Percentiles rank a stretch among this genome's conserved stretches.
Evolutionary conservation across 2,329 filamentous ascomycete genomes (phyloP).

Genomic region (Ambrosiella xylebori): DNA sequence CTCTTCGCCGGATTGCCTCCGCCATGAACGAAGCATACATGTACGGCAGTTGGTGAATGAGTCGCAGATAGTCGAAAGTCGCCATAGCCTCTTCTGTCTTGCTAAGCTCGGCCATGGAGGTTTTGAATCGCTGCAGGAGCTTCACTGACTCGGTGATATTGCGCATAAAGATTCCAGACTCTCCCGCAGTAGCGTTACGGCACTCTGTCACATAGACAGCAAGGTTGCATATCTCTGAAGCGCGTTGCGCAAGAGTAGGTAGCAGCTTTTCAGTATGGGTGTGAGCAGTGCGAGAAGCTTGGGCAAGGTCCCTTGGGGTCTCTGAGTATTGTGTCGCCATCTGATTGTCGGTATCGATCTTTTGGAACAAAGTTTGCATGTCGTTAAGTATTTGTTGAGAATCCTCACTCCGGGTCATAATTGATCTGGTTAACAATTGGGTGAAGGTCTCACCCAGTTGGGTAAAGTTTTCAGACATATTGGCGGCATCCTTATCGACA

Average conservation of each 20-base stretch:
- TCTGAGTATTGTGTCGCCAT: slow-evolving; percentile 53
- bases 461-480: slow-evolving; percentile 30
- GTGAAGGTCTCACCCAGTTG: slow-evolving; percentile 49
- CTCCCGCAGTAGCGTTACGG: slow-evolving; percentile 49
- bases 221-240: slow-evolving; percentile 44
- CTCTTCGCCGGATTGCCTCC: slow-evolving; percentile 68
- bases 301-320: slow-evolving; percentile 40
- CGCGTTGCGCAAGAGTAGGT: slow-evolving; percentile 38
- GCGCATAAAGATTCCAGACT: slow-evolving; percentile 60
- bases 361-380: slow-evolving; percentile 69
- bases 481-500: slow-evolving; percentile 41
- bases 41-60: slow-evolving; percentile 68
- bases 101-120: slow-evolving; percentile 53
- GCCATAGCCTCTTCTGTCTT: slow-evolving; percentile 59
- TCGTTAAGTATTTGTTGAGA: slow-evolving; percentile 58
- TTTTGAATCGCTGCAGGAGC: slow-evolving; percentile 26
- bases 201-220: slow-evolving; percentile 41
- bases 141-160: slow-evolving; percentile 52
- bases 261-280: slow-evolving; percentile 46
- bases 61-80: slow-evolving; percentile 62
- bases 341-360: slow-evolving; percentile 74
- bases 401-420: slow-evolving; percentile 42
- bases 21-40: slow-evolving; percentile 80
- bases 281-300: slow-evolving; percentile 45
- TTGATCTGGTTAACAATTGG: slow-evolving; percentile 35